These are phyloP conservation scores for Fusarium ramigenum DNA, from an alignment of 2,329 filamentous ascomycete genomes.

Conservation along the genomic window DNA sequence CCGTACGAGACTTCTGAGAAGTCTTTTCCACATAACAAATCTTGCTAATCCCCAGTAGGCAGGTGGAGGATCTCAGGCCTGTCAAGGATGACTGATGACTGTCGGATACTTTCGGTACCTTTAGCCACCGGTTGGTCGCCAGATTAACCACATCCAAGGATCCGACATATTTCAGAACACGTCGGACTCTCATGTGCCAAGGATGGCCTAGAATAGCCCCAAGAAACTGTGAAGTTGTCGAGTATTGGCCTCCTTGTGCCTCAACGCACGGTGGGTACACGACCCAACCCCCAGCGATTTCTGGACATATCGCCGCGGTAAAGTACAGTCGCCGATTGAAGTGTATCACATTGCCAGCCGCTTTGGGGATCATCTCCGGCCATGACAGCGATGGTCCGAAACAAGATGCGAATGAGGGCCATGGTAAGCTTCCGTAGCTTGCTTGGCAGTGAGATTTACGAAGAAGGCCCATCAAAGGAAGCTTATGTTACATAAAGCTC, in stretches of 20 bases:
- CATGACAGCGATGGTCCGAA: neutral
- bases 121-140: fast-evolving
- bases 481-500: neutral
- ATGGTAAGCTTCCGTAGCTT: neutral
- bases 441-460: neutral
- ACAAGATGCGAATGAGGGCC: fast-evolving
- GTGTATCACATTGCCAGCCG: too few relatives aligned
- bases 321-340: too few relatives aligned
- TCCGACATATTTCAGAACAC: fast-evolving
- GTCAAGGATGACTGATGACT: fast-evolving
- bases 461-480: neutral
- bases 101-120: neutral
- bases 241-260: neutral
- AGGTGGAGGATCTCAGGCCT: neutral
- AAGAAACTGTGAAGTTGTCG: fast-evolving
- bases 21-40: fast-evolving
- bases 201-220: fast-evolving
- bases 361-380: neutral
- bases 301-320: too few relatives aligned
- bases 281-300: too few relatives aligned
- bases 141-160: neutral
- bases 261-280: too few relatives aligned
- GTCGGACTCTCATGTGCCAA: neutral
- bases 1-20: fast-evolving
- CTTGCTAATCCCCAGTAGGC: neutral